Percentiles rank a stretch among this genome's conserved stretches.
These are phyloP conservation scores for Eruca vesicaria DNA, from an alignment of 441 rosid genomes.

Conservation along the genomic window DNA sequence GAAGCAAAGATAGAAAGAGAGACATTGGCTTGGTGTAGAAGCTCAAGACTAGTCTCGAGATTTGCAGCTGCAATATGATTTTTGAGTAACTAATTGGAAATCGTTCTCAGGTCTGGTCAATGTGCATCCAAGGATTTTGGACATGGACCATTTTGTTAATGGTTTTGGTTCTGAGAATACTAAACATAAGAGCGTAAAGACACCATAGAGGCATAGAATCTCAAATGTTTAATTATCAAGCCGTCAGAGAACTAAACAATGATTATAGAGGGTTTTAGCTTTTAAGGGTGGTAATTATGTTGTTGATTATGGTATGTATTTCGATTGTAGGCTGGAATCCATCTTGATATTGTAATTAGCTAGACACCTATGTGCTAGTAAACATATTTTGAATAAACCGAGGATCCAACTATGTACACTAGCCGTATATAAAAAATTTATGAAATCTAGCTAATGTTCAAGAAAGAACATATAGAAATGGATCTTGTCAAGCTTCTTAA, in stretches of 20 bases:
- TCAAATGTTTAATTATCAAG: neutral
- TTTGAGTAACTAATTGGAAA: neutral
- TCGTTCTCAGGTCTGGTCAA: neutral
- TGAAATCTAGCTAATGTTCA: no score
- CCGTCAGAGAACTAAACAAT: neutral
- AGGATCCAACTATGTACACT: no score
- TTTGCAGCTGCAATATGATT: neutral
- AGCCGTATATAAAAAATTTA: no score
- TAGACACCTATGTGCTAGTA: neutral
- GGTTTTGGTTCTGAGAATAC: neutral
- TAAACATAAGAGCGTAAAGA: neutral
- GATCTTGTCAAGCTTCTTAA: no score
- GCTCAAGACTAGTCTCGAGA: conserved; percentile 5
- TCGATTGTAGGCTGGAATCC: neutral
- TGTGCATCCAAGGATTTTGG: neutral
- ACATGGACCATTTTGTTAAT: neutral
- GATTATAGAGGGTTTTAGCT: neutral
- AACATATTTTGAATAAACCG: no score
- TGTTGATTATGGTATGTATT: neutral
- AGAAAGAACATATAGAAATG: no score
- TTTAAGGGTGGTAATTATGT: no score
- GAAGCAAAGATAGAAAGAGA: neutral
- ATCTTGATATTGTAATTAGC: neutral
- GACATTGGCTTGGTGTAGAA: neutral
- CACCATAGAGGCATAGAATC: neutral